A percentile compares a stretch with the other conserved stretches of the same genome.
phyloP scores from a whole-genome alignment of 768 basidiomycete species.

The Agrocybe chaxingu region DNA sequence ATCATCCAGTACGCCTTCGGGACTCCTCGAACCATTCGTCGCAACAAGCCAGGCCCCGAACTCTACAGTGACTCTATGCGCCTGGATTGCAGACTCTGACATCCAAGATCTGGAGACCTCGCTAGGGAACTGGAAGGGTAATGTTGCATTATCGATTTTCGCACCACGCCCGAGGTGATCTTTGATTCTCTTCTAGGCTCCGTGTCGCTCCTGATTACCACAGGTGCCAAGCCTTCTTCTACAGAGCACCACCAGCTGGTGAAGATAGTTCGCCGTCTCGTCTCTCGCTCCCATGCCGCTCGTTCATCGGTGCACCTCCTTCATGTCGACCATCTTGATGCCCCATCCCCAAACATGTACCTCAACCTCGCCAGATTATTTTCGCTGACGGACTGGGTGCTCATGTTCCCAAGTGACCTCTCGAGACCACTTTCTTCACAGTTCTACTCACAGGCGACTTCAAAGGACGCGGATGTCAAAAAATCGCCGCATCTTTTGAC shows the following conservation, averaged over 20 bases:
- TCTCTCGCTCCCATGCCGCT: conserved; percentile 15
- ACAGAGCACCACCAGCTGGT: conserved; percentile 22
- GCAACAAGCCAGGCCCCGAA: background rate
- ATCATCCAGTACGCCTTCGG: conserved; percentile 1
- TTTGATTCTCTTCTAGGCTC: conserved; percentile 31
- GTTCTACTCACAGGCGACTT: conserved; percentile 11
- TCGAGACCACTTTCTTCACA: conserved; percentile 19
- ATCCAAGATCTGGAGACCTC: conserved; percentile 8
- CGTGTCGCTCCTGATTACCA: conserved; percentile 47
- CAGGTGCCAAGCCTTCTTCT: conserved; percentile 21
- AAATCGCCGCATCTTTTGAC: conserved; percentile 13
- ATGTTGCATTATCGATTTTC: background rate
- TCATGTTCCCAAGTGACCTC: conserved; percentile 49
- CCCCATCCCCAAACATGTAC: conserved; percentile 46
- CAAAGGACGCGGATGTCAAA: conserved; percentile 7
- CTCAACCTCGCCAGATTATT: conserved; percentile 65
- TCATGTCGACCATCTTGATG: conserved; percentile 31
- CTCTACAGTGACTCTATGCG: conserved; percentile 16
- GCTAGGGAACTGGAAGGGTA: conserved; percentile 16
- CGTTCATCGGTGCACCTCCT: conserved; percentile 46
- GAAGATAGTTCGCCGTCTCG: conserved; percentile 21
- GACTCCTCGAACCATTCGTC: conserved; percentile 14
- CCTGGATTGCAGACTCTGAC: conserved; percentile 13
- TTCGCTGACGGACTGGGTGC: conserved; percentile 41
- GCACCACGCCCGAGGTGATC: background rate